Base-by-base conservation (phyloP, 257 asterid genomes). In the Nicotiana otophora region DNA sequence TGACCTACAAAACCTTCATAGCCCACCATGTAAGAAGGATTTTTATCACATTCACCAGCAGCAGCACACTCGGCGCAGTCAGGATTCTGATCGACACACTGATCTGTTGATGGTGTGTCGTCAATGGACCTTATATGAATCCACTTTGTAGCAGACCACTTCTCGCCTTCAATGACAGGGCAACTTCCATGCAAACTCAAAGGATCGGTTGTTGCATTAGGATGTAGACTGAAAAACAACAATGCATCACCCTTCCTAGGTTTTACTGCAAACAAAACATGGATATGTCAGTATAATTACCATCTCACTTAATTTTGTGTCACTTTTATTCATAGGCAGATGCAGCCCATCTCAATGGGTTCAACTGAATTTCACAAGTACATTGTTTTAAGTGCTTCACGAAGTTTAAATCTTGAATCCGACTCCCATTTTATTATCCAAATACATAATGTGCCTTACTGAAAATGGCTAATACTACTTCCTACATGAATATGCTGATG, bases 111-210 rank as follows among this genome's bases (percentile, higher is more conserved):
- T n/a, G 82, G 63, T 10, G 12, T 12, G 15, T 34, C 28, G 5
- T 93, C 98, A 10, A 92, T 92, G 9, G 93, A 80, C 83, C 91
- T 89, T 77, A 93, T 95, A 11, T 92, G 97, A 83, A 95, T 93
- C 98, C 99, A 95, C 88, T 93, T 93, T 5, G 98, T 95, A 7
- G 98, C 97, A 0, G 97, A 93, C 98, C 98, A 94, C 83, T 96
- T 93, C 88, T 96, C 97, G 11, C 98, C 98, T 83, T 91, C 92
- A 31, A 94, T 89, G 10, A 95, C 97, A 0, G 98, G 99, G 68
- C 99, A 95, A 87, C 98, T 95, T 53, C 98, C 98, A 4, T 94
- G 98, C 90, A 96, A 87, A 93, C 98, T 94, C 19, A 84, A 17
- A 7, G 86, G 74, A 81, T 94, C 98, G 1, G 95, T 90, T 20